Base-by-base conservation (phyloP, 2,329 filamentous ascomycete genomes). In the Colletotrichum sp. region DNA sequence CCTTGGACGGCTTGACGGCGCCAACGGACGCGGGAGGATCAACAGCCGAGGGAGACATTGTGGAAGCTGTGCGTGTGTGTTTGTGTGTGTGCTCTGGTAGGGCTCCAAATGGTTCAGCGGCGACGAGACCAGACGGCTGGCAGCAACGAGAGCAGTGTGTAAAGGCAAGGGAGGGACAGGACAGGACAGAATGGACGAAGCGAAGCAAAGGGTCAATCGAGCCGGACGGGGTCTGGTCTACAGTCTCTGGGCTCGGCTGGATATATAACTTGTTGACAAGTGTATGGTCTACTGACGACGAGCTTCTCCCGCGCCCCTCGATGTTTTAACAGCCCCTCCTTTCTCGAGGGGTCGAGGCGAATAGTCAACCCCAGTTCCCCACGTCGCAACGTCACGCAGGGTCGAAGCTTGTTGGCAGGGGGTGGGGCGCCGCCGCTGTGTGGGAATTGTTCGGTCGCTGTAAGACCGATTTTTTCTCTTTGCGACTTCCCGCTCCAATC, bases 1-100 rank as follows among this genome's bases (percentile, higher is more conserved):
- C 88, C 90, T 98, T 97, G 75, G 90, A 87, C 63, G 90, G 87
- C 84, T 87, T 85, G 68, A 87, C 82, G 49, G 73, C 63, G 28
- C 74, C 65, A 68, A 76, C 68, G 16, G 76, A 68, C 8, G 78
- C 78, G 71, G 80, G 76, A 69, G 77, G 39, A 52, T 85, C 82
- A 74, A 82, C 79, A 74, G 81, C 83, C 63, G 83, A 83, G 74
- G 84, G 84, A 72, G 82, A 83, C 84, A 85, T 85, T 70, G 68
- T 80, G 75, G 72, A 9, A 59, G 21, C 55, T 28, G 55, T 21
- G 28, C 36, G 65, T 68, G 69, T 34, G 59, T 60, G 57, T 67
- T n/a, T 59, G 32, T 49, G 62, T 62, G 62, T 62, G 62, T 30
- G 63, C n/a, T 32, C 32, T 21, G 26, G 28, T 32, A 73, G 70